These are phyloP conservation scores for Zymoseptoria tritici DNA, from an alignment of 2,329 filamentous ascomycete species.

Conservation along the genomic window DNA sequence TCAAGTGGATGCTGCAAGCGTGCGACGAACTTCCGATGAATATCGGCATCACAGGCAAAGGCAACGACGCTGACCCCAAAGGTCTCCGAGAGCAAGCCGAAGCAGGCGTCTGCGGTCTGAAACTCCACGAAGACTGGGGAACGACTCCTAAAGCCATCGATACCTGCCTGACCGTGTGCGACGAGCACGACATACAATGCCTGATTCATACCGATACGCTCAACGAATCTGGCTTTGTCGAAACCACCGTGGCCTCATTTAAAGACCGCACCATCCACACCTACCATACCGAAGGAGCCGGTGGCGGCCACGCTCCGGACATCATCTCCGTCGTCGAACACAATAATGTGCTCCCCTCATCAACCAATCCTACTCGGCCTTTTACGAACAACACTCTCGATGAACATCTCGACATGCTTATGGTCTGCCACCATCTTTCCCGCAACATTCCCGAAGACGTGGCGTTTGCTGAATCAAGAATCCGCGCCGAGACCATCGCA, in stretches of 20 bases:
- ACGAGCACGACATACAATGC: constrained; percentile 86
- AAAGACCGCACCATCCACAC: constrained; percentile 86
- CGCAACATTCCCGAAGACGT: constrained; percentile 93
- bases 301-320: constrained; percentile 89
- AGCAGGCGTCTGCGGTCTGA: constrained; percentile 83
- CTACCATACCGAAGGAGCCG: constrained; percentile 93
- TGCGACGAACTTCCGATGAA: constrained; percentile 77
- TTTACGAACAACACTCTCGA: constrained; percentile 89
- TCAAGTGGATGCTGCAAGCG: constrained; percentile 84
- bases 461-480: constrained; percentile 88
- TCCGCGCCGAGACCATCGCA: constrained; percentile 91
- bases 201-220: constrained; percentile 94
- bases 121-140: constrained; percentile 96
- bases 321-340: constrained; percentile 92
- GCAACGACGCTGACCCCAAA: constrained; percentile 67
- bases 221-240: constrained; percentile 96
- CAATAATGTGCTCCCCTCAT: constrained; percentile 78
- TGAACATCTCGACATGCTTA: constrained; percentile 95
- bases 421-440: constrained; percentile 93
- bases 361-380: constrained; percentile 85
- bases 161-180: constrained; percentile 69
- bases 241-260: constrained; percentile 80
- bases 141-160: constrained; percentile 87
- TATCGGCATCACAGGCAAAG: constrained; percentile 85
- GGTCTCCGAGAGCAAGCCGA: constrained; percentile 72